These are phyloP conservation scores for Ammopiptanthus mongolicus DNA, from an alignment of 306 rosid genomes.

Conservation along the genomic window DNA sequence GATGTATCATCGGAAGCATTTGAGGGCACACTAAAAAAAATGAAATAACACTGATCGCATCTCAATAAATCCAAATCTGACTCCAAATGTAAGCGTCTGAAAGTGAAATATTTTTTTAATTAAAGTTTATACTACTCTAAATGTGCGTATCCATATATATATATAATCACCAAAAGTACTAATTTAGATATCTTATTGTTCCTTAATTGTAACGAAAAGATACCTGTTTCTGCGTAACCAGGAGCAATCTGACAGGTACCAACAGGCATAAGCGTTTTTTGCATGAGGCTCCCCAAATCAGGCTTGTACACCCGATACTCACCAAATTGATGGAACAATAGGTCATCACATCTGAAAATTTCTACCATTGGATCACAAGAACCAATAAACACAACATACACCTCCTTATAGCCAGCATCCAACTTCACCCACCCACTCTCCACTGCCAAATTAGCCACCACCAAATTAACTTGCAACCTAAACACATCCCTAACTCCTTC, in stretches of 20 bases:
- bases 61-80: too few relatives aligned
- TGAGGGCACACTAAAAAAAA: too few relatives aligned
- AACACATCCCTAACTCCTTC: conserved; percentile 43
- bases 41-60: too few relatives aligned
- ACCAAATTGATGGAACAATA: conserved; percentile 30
- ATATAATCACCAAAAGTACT: too few relatives aligned
- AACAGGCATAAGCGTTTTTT: conserved; percentile 54
- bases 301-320: conserved; percentile 59
- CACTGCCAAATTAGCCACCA: conserved; percentile 60
- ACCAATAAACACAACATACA: conserved; percentile 60
- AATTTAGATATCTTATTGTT: too few relatives aligned
- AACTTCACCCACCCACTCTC: conserved; percentile 39
- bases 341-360: conserved; percentile 67
- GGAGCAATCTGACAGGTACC: conserved; percentile 70
- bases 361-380: conserved; percentile 69
- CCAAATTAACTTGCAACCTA: conserved; percentile 63
- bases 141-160: too few relatives aligned
- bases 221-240: conserved; percentile 47
- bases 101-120: too few relatives aligned
- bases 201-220: neutral
- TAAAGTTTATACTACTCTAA: too few relatives aligned
- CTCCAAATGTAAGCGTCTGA: too few relatives aligned
- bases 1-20: too few relatives aligned
- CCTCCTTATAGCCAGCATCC: conserved; percentile 37
- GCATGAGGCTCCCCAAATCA: conserved; percentile 40